These are phyloP conservation scores for Tricholoma furcatifolium DNA, from an alignment of 768 basidiomycete genomes.

Conservation along the genomic window DNA sequence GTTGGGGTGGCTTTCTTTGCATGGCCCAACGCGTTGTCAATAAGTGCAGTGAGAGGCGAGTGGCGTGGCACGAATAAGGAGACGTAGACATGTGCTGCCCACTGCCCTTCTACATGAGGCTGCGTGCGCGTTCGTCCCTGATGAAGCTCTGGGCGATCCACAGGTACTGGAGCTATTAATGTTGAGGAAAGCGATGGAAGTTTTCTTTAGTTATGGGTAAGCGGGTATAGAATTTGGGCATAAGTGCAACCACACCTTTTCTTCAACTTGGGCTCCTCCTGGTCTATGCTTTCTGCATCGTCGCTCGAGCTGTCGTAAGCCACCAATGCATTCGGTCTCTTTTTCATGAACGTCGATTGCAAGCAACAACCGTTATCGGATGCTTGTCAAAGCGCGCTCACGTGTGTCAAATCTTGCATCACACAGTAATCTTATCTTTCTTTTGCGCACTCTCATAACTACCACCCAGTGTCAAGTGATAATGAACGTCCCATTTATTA, in stretches of 20 bases:
- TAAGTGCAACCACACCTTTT: constrained; percentile 35
- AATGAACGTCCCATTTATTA: constrained; percentile 77
- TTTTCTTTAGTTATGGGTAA: constrained; percentile 40
- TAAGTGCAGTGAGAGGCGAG: constrained; percentile 42
- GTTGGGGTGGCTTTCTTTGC: constrained; percentile 46
- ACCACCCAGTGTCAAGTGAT: not conserved
- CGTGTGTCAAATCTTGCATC: no score
- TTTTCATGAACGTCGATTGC: no score
- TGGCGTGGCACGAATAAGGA: constrained; percentile 47
- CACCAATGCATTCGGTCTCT: constrained; percentile 36
- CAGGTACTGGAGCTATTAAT: constrained; percentile 45
- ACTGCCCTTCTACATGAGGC: constrained; percentile 88
- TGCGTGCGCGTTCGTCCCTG: constrained; percentile 77
- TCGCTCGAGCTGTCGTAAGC: constrained; percentile 52
- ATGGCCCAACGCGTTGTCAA: constrained; percentile 42
- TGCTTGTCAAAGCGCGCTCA: no score
- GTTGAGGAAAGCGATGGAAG: constrained; percentile 57
- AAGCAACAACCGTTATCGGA: no score
- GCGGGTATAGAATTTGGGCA: not conserved
- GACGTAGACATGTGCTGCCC: constrained; percentile 75
- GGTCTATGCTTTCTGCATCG: constrained; percentile 26
- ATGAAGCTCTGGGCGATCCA: constrained; percentile 76
- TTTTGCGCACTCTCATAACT: not conserved
- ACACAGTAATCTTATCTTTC: not conserved
- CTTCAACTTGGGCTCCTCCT: constrained; percentile 25